A percentile compares a stretch with the other conserved stretches of the same genome.
phyloP scores from a whole-genome alignment of 441 rosid species.

The Arabidopsis lyrata region DNA sequence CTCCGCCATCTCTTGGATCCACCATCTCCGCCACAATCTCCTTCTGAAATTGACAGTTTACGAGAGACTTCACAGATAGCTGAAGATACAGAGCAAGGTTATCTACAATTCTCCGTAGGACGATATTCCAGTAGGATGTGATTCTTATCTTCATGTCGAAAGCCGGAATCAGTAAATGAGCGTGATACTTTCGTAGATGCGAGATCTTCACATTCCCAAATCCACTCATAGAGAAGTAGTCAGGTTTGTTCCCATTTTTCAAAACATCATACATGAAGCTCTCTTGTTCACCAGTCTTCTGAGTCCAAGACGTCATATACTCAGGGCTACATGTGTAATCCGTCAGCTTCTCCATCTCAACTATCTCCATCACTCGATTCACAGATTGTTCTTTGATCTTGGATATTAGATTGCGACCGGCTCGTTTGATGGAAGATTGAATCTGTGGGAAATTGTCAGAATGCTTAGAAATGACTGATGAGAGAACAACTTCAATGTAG shows the following conservation, averaged over 20 bases:
- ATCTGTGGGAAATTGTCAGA: constrained; percentile 38
- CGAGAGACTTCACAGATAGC: background rate
- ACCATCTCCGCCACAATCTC: background rate
- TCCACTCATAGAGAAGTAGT: background rate
- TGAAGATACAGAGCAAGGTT: background rate
- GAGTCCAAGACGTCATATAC: constrained; percentile 38
- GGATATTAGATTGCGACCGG: constrained; percentile 26
- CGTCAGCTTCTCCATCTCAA: constrained; percentile 50
- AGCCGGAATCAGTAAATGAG: constrained; percentile 34
- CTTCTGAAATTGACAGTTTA: background rate
- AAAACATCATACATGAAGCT: constrained; percentile 12
- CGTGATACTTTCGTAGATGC: constrained; percentile 22
- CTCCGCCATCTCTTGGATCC: background rate
- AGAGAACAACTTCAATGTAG: constrained; percentile 6
- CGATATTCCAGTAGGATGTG: constrained; percentile 37
- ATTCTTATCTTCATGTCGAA: constrained; percentile 54
- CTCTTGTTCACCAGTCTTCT: constrained; percentile 25
- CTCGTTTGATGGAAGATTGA: constrained; percentile 28
- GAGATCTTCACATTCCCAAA: constrained; percentile 36
- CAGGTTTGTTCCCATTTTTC: background rate
- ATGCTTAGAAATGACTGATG: background rate
- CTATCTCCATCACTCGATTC: constrained; percentile 31
- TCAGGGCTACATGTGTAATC: constrained; percentile 57
- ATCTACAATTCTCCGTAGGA: constrained; percentile 53
- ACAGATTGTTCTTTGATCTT: constrained; percentile 35